Evolutionary conservation across 2,329 filamentous ascomycete genomes (phyloP).

Genomic region (Aureobasidium vineae): DNA sequence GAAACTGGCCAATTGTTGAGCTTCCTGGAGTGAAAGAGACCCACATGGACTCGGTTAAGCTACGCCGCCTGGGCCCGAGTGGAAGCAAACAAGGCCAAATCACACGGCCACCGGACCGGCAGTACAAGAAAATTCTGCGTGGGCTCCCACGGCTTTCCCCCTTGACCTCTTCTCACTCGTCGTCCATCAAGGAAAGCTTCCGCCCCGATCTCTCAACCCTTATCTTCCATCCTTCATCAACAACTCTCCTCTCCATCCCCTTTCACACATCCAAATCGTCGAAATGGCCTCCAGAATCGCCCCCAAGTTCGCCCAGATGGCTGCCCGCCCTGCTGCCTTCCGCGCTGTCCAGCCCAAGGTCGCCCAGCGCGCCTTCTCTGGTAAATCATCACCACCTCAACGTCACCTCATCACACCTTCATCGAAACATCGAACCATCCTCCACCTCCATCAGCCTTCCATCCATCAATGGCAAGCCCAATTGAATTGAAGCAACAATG

Average conservation of each 20-base stretch:
- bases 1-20: conserved; percentile 23
- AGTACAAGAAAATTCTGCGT: conserved; percentile 27
- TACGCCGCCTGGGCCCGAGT: conserved; percentile 14
- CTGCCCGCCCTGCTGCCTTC: conserved; percentile 73
- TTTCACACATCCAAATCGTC: conserved; percentile 50
- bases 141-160: conserved; percentile 27
- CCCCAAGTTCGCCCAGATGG: conserved; percentile 70
- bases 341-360: conserved; percentile 51
- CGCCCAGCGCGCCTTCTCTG: conserved; percentile 70
- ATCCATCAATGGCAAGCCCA: conserved; percentile 20
- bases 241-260: conserved; percentile 44
- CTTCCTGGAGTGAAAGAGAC: conserved; percentile 4
- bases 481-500: conserved; percentile 28
- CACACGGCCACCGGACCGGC: conserved; percentile 26
- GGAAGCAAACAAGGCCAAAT: conserved; percentile 27
- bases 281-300: conserved; percentile 80
- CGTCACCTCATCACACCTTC: conserved; percentile 37
- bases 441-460: conserved; percentile 18
- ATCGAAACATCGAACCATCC: conserved; percentile 35
- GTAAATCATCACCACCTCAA: conserved; percentile 51
- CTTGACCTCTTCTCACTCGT: conserved; percentile 27
- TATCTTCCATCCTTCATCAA: conserved; percentile 34
- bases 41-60: conserved; percentile 26
- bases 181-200: conserved; percentile 29
- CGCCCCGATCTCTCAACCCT: conserved; percentile 30